These are phyloP conservation scores for Chlamydomonas eustigma DNA, from an alignment of 139 green algal species.

Conservation along the genomic window DNA sequence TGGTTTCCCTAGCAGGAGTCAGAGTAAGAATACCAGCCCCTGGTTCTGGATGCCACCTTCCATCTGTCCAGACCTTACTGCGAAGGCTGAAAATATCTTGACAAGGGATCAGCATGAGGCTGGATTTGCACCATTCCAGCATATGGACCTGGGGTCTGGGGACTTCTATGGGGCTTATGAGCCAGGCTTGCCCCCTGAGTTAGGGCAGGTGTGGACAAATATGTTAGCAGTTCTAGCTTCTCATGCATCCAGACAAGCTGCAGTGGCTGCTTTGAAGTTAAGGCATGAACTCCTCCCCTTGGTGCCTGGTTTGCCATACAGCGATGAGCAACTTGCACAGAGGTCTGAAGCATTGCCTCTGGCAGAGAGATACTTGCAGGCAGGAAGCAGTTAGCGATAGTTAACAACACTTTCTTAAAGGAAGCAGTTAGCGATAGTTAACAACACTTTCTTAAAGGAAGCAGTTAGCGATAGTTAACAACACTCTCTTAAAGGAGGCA, in stretches of 20 bases:
- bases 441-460: too few relatives aligned
- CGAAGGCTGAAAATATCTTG: background rate
- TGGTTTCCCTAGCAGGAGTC: too few relatives aligned
- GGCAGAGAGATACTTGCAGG: background rate
- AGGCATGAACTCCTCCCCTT: background rate
- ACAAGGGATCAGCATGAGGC: background rate
- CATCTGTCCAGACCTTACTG: background rate
- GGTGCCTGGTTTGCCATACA: background rate
- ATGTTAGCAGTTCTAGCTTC: background rate
- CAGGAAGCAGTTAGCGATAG: too few relatives aligned
- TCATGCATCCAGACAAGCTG: background rate
- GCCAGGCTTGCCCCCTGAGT: too few relatives aligned
- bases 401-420: too few relatives aligned
- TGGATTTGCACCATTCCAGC: background rate
- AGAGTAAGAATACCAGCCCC: too few relatives aligned
- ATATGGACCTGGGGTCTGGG: too few relatives aligned
- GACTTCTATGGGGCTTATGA: too few relatives aligned
- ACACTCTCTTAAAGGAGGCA: too few relatives aligned
- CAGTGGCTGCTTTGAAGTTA: background rate
- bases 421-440: too few relatives aligned
- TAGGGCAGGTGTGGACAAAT: background rate
- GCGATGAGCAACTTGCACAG: background rate
- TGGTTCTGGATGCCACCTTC: background rate
- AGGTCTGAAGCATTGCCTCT: background rate
- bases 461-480: too few relatives aligned